Percentiles rank a stretch among this genome's conserved stretches.
Conservation (phyloP, 352 stramenopile species). For the Globisporangium paroecandrum region DNA sequence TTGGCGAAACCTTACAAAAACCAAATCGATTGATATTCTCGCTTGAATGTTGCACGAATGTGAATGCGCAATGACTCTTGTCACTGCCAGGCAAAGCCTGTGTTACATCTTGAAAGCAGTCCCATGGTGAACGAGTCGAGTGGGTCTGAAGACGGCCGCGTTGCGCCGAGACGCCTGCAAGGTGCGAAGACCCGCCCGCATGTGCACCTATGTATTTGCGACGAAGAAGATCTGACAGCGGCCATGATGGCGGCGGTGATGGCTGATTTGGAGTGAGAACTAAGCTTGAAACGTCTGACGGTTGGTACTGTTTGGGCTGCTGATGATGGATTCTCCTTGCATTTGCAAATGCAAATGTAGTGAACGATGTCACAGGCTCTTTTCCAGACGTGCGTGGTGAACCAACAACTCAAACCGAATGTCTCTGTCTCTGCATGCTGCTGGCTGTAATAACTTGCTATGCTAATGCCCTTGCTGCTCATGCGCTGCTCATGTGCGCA, state of each 20-base stretch:
- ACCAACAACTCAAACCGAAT: neutral
- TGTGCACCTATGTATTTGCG: too few relatives aligned
- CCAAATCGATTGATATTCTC: conserved; percentile 5
- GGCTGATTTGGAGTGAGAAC: neutral
- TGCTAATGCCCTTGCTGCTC: neutral
- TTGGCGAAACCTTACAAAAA: too few relatives aligned
- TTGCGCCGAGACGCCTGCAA: neutral
- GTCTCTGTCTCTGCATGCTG: neutral
- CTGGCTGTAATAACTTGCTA: neutral
- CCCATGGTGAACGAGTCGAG: conserved; percentile 6
- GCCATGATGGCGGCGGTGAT: neutral
- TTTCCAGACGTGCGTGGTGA: conserved; percentile 22
- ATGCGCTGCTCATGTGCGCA: conserved; percentile 14
- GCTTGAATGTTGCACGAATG: conserved; percentile 12
- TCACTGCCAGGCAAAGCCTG: too few relatives aligned
- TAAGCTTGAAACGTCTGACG: neutral
- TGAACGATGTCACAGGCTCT: conserved; percentile 11
- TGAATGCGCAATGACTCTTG: too few relatives aligned
- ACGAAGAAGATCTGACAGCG: too few relatives aligned
- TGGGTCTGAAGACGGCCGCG: neutral
- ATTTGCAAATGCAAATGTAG: neutral
- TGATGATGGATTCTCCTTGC: neutral
- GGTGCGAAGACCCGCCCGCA: neutral
- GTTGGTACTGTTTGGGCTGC: neutral
- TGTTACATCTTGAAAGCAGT: neutral